Evolutionary conservation across 768 basidiomycete species (phyloP).

Genomic region (Russula foetens): DNA sequence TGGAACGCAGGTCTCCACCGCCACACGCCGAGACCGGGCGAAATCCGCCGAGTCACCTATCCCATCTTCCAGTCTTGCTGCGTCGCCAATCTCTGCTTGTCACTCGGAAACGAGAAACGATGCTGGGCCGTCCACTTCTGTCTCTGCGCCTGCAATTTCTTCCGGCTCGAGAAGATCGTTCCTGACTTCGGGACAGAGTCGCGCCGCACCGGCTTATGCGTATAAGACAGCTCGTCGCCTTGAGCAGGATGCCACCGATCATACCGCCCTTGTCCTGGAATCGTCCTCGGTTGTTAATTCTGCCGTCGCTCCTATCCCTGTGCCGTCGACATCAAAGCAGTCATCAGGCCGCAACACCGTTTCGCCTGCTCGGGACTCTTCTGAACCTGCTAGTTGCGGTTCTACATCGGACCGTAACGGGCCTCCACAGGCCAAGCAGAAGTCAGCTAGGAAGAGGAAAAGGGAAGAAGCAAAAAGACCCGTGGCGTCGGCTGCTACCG

Average conservation of each 20-base stretch:
- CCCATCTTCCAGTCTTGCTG: not conserved
- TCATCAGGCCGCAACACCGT: not conserved
- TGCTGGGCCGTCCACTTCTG: not conserved
- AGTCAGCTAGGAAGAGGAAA: not conserved
- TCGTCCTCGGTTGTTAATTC: not conserved
- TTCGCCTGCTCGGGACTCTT: not conserved
- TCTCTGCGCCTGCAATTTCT: not conserved
- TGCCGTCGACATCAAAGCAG: not conserved
- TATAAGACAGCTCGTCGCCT: not conserved
- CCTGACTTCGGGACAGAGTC: not conserved
- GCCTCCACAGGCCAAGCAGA: not conserved
- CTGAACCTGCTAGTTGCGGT: not conserved
- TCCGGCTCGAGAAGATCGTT: not conserved
- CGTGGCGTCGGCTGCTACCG: not conserved
- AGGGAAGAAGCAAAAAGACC: not conserved
- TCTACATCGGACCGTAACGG: not conserved
- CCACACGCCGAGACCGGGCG: not conserved
- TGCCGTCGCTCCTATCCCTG: not conserved
- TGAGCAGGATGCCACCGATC: not conserved
- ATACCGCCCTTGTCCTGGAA: not conserved
- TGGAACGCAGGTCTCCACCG: not conserved
- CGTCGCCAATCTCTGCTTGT: not conserved
- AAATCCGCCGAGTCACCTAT: not conserved
- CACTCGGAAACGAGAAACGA: not conserved
- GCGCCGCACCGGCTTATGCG: not conserved